Conservation (phyloP, 1,284 basidiomycete genomes). For the Microbotryum intermedium region DNA sequence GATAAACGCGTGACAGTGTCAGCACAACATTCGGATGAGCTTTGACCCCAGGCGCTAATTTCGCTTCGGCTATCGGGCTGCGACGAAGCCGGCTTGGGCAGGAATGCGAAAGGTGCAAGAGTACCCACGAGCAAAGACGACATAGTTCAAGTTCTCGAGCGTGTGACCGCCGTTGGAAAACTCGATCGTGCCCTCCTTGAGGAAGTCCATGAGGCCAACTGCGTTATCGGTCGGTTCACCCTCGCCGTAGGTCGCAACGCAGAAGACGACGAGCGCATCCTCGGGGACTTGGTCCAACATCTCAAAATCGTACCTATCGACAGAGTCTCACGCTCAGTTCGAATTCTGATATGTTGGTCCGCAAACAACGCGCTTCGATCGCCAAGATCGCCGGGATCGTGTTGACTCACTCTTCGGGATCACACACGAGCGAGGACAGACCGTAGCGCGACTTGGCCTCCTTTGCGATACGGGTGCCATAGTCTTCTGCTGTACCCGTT, state of each 20-base stretch:
- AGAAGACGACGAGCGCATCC: conserved; percentile 80
- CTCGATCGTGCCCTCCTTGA: conserved; percentile 75
- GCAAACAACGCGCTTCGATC: background rate
- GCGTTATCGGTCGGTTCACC: conserved; percentile 97
- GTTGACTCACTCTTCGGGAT: conserved; percentile 66
- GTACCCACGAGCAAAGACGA: conserved; percentile 65
- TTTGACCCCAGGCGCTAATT: background rate
- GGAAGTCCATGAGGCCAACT: conserved; percentile 85
- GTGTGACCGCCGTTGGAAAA: conserved; percentile 71
- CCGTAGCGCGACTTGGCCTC: conserved; percentile 88
- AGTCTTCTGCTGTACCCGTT: conserved; percentile 89
- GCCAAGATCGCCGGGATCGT: background rate
- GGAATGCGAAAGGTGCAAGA: background rate
- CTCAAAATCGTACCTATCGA: conserved; percentile 71
- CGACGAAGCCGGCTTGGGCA: background rate
- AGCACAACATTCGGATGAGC: background rate
- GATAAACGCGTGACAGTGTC: background rate
- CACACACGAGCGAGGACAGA: conserved; percentile 82
- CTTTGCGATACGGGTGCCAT: conserved; percentile 34
- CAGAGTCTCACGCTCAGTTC: background rate
- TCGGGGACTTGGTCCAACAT: conserved; percentile 85
- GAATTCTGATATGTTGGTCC: background rate
- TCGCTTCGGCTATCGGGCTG: too few species aligned
- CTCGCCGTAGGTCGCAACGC: conserved; percentile 97
- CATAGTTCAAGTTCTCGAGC: conserved; percentile 83